Base-by-base conservation (phyloP, 2,329 filamentous ascomycete genomes). In the Macrophomina tecta region DNA sequence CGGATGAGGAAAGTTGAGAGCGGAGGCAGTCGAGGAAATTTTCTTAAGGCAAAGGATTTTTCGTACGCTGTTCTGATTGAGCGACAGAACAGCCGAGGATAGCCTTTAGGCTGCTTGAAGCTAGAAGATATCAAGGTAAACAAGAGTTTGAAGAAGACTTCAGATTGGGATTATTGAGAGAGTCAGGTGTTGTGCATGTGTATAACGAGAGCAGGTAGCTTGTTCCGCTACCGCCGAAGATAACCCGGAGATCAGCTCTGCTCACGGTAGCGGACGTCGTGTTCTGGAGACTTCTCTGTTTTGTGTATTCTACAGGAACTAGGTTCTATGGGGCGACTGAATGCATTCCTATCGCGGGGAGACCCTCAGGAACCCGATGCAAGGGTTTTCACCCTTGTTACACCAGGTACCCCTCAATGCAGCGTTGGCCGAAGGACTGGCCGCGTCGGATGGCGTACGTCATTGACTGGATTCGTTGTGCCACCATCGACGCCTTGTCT, bases 401-500 rank as follows among this genome's bases (percentile, higher is more conserved):
- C 36, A 58, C 36, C 53, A 12, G 9, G 6, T 46, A 11, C 16
- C n/a, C 16, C 5, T 12, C 56, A 1, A 34, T 28, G 3, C 28
- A 38, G 40, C 30, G 18, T 61, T 18, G 40, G 28, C 42, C 28
- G 32, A 32, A 36, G 55, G 38, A 32, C n/a, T 32, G 36, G 40
- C 28, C 32, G 32, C 12, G 56, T 45, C 30, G 38, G 16, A 28
- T 48, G 12, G 49, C 51, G 23, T 55, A 65, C 62, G 62, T 65
- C 62, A 65, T 65, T 64, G 61, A 46, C 48, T 64, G 36, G 61
- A 53, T 64, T 32, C 48, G 12, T n/a, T n/a, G 12, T 38, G 46
- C 61, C 34, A 64, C 28, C 42, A 23, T 9, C 16, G 8, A 45
- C 16, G 42, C 53, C 53, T 28, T 42, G 18, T 58, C 38, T 14